These are phyloP conservation scores for Picochlorum costavermella DNA, from an alignment of 139 green algal species.

Conservation along the genomic window DNA sequence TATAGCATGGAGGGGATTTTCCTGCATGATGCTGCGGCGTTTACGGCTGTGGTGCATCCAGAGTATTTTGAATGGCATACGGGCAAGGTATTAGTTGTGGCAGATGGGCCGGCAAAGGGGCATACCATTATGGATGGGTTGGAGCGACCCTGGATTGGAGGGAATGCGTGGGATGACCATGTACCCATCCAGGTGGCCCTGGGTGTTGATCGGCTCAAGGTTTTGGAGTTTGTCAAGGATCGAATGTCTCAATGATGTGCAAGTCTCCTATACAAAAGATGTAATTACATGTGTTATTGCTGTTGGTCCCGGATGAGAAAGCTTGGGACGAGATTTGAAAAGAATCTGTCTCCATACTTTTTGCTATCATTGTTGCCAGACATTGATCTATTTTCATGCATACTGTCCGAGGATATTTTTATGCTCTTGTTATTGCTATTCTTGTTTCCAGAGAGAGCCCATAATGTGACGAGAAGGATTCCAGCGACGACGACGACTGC, in stretches of 20 bases:
- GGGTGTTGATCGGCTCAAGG: slow-evolving; percentile 20
- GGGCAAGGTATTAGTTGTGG: slow-evolving; percentile 45
- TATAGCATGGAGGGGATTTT: slow-evolving; percentile 48
- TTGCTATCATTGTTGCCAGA: neutral
- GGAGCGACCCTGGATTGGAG: slow-evolving; percentile 39
- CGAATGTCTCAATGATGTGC: slow-evolving; percentile 22
- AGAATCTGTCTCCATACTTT: slow-evolving; percentile 15
- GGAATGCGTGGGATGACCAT: slow-evolving; percentile 47
- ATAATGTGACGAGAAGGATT: slow-evolving; percentile 1
- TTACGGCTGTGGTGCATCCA: slow-evolving; percentile 51
- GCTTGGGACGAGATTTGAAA: slow-evolving; percentile 16
- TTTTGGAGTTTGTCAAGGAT: slow-evolving; percentile 26
- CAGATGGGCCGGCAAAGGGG: slow-evolving; percentile 42
- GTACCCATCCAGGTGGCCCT: slow-evolving; percentile 43
- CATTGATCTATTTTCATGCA: neutral
- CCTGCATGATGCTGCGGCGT: slow-evolving; percentile 60
- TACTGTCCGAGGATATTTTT: neutral
- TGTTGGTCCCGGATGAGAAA: slow-evolving; percentile 6
- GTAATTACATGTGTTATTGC: neutral
- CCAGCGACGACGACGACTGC: neutral
- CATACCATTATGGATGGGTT: slow-evolving; percentile 57
- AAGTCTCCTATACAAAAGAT: neutral
- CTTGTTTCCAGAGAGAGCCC: neutral
- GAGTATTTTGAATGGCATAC: slow-evolving; percentile 54
- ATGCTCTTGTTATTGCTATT: slow-evolving; percentile 3